A percentile compares a stretch with the other conserved stretches of the same genome.
phyloP scores from a whole-genome alignment of 768 basidiomycete species.

The Kwoniella mangroviensis region DNA sequence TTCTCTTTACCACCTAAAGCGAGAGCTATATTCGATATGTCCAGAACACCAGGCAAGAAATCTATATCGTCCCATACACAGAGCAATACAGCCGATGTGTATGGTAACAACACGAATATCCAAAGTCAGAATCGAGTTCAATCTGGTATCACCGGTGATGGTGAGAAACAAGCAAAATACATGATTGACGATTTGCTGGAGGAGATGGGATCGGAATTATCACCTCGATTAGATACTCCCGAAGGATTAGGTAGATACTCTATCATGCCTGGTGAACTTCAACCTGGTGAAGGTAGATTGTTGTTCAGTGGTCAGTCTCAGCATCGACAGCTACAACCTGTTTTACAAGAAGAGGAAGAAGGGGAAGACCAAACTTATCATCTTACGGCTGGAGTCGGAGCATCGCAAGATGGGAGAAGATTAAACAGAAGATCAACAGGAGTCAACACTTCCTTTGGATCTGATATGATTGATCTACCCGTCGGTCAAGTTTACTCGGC shows the following conservation, averaged over 20 bases:
- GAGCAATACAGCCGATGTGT: neutral
- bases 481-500: conserved; percentile 20
- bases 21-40: conserved; percentile 36
- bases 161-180: conserved; percentile 59
- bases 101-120: neutral
- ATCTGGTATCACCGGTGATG: conserved; percentile 1
- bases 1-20: conserved; percentile 60
- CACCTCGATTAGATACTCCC: conserved; percentile 47
- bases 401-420: conserved; percentile 2
- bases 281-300: conserved; percentile 15
- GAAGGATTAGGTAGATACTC: conserved; percentile 49
- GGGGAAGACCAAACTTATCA: conserved; percentile 17
- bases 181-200: conserved; percentile 73
- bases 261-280: conserved; percentile 31
- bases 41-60: conserved; percentile 31
- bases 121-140: too few relatives aligned
- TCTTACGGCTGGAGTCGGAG: neutral
- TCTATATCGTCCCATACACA: neutral
- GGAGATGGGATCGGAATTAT: conserved; percentile 42
- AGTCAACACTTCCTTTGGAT: conserved; percentile 46
- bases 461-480: conserved; percentile 38
- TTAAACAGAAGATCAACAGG: conserved; percentile 34
- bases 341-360: conserved; percentile 17
- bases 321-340: conserved; percentile 4
- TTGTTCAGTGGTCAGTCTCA: conserved; percentile 14